Base-by-base conservation (phyloP, 139 green algal species). In the Coelastrella sp. region DNA sequence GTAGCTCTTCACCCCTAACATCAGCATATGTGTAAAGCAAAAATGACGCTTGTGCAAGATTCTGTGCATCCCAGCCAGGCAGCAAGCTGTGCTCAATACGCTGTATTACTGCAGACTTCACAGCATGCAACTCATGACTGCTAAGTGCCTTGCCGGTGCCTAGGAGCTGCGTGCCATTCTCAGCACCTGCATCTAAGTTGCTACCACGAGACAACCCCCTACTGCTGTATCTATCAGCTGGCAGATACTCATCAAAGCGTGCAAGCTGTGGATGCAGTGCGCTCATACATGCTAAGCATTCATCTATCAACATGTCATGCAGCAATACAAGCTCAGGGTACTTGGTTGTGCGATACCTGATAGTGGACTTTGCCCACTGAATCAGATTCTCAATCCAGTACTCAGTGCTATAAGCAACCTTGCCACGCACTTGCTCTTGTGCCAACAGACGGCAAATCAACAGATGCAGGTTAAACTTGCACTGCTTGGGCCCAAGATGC, bases 401-500 rank as follows among this genome's bases (percentile, higher is more conserved):
- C 60, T 60, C 59, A 22, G 57, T 86, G n/a, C 60, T 74, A 32
- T 75, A 86, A 10, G 80, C 64, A 54, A 47, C 80, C 5, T 65
- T 73, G 19, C 80, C 80, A 75, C 80, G 19, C 3, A n/a, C 80
- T 20, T 5, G 5, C 60, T 86, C 80, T 66, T 86, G 60, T 13
- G 7, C 17, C 32, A 61, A 20, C 10, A 86, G 22, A 2, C 80
- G 80, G 65, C 80, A 86, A 8, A 54, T 56, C 5, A 86, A 10
- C 8, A 76, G 4, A 59, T 86, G 80, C 80, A 86, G 32, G 80
- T 86, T 86, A n/a, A 76, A 86, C 59, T 73, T 86, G 80, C 80
- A 86, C 10, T 75, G 22, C 16, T 19, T 11, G 20, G 59, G 59
- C 7, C 80, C 80, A 86, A 86, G 76, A 56, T 64, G 60, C 23